Percentiles rank a stretch among this genome's conserved stretches.
phyloP scores from a whole-genome alignment of 208 protist species.

The Acanthamoeba lenticulata region DNA sequence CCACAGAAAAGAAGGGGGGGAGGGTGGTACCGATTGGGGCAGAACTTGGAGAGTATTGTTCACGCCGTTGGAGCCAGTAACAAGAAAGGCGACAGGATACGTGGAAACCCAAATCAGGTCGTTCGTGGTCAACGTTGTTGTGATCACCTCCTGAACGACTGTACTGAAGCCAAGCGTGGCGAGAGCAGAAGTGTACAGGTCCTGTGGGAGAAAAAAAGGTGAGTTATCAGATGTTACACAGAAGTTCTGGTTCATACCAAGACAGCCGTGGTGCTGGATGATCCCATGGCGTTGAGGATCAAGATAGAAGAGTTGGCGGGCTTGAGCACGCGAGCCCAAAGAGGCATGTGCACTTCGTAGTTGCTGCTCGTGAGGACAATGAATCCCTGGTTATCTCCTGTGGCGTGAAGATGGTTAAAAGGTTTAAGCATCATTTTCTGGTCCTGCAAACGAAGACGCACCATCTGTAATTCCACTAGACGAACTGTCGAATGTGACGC shows the following conservation, averaged over 20 bases:
- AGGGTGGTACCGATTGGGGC: not conserved
- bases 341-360: constrained; percentile 22
- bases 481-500: not conserved
- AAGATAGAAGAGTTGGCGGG: not conserved
- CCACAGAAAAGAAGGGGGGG: not conserved
- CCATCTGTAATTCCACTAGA: not conserved
- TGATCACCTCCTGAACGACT: not conserved
- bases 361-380: not conserved
- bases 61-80: not conserved
- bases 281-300: not conserved
- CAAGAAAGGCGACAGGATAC: not conserved
- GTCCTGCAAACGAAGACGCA: not conserved
- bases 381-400: constrained; percentile 5
- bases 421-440: not conserved
- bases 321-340: not conserved
- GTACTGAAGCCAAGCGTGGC: not conserved
- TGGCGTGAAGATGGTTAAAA: not conserved
- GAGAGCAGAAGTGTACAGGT: not conserved
- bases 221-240: not conserved
- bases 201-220: not conserved
- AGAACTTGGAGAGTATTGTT: no score
- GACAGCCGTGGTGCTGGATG: not conserved
- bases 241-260: not conserved
- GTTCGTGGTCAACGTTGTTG: not conserved
- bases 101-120: not conserved